Evolutionary conservation across 495 filamentous ascomycete genomes (phyloP).

Genomic region (Penicillium pulvis): DNA sequence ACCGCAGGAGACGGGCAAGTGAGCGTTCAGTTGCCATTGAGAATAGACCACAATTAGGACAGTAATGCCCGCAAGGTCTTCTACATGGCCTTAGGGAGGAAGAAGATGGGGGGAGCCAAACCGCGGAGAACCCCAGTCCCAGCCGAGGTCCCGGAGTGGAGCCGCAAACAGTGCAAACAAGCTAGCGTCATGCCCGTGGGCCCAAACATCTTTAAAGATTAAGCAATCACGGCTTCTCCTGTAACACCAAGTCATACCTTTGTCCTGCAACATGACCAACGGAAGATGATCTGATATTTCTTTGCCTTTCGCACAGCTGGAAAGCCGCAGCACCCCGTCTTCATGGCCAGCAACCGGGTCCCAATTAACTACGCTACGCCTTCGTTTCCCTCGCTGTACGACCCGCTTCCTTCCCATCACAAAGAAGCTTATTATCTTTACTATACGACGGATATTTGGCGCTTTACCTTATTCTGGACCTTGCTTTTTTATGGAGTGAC

Average conservation of each 20-base stretch:
- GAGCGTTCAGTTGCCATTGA: slow-evolving; percentile 54
- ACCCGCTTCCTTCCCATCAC: slow-evolving; percentile 60
- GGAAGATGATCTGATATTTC: slow-evolving; percentile 7
- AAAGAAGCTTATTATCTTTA: slow-evolving; percentile 68
- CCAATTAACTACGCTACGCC: slow-evolving; percentile 72
- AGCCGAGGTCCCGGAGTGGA: slow-evolving; percentile 40
- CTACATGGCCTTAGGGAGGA: slow-evolving; percentile 24
- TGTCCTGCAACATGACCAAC: background rate
- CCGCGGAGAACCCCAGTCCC: slow-evolving; percentile 39
- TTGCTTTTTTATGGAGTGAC: slow-evolving; percentile 48
- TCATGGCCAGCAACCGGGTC: slow-evolving; percentile 49
- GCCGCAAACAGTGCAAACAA: slow-evolving; percentile 47
- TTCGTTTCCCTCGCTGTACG: slow-evolving; percentile 85
- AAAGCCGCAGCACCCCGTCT: slow-evolving; percentile 1
- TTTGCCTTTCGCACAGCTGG: background rate
- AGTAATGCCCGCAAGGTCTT: slow-evolving; percentile 15
- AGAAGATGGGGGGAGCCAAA: slow-evolving; percentile 17
- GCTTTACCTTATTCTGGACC: slow-evolving; percentile 91
- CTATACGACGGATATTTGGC: slow-evolving; percentile 80
- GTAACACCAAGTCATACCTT: background rate
- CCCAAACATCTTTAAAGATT: slow-evolving; percentile 6
- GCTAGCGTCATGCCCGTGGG: slow-evolving; percentile 15
- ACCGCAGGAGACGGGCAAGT: slow-evolving; percentile 53
- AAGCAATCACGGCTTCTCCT: background rate
- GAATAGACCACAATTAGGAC: slow-evolving; percentile 3